A percentile compares a stretch with the other conserved stretches of the same genome.
Conservation (phyloP, 192 early-diverging fungal species). For the Linnemannia exigua region DNA sequence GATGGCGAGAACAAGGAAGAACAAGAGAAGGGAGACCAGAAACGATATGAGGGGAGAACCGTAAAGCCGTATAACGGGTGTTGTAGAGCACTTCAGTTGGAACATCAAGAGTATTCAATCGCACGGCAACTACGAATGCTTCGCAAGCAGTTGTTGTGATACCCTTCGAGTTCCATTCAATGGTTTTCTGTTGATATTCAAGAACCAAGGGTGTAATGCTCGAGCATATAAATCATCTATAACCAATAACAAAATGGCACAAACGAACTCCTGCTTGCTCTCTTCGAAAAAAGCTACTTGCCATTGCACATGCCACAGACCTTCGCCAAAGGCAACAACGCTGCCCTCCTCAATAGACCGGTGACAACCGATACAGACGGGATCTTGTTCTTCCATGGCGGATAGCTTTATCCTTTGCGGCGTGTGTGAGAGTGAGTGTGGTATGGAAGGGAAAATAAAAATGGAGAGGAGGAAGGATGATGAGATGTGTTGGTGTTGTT, state of each 20-base stretch:
- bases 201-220: too few species aligned
- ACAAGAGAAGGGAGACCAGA: conserved; percentile 22
- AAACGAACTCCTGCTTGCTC: neutral
- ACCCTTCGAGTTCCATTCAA: too few species aligned
- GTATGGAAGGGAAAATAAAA: too few species aligned
- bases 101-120: too few species aligned
- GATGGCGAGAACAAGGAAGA: neutral
- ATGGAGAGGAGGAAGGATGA: neutral
- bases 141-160: too few species aligned
- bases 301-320: conserved; percentile 87
- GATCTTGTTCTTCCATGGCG: conserved; percentile 60
- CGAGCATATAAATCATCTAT: too few species aligned
- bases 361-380: conserved; percentile 78
- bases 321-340: conserved; percentile 85
- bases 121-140: too few species aligned
- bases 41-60: too few species aligned
- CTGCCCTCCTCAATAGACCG: conserved; percentile 80
- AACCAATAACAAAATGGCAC: too few species aligned
- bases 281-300: conserved; percentile 51
- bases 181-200: too few species aligned
- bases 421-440: neutral
- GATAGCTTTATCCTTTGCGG: neutral
- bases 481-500: neutral
- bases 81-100: too few species aligned
- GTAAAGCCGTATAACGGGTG: too few species aligned